Percentiles rank a stretch among this genome's conserved stretches.
Evolutionary conservation across 495 filamentous ascomycete species (phyloP).

Genomic region (Penicillium paxilli): DNA sequence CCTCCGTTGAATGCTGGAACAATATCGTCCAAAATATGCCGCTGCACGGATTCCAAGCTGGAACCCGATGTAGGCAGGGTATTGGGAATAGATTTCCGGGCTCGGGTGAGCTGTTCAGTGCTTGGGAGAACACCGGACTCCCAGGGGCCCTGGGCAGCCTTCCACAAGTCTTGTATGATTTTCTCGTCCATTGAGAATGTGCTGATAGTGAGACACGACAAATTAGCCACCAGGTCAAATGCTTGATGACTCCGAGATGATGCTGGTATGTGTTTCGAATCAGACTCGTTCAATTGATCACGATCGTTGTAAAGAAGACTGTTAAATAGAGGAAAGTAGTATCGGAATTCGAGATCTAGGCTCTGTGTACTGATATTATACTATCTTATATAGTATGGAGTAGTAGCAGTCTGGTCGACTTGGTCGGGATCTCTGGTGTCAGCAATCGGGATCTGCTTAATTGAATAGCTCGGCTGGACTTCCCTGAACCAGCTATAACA

Average conservation of each 20-base stretch:
- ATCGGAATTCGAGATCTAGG: too few relatives aligned
- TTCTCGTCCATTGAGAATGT: conserved; percentile 20
- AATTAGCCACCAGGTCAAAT: too few relatives aligned
- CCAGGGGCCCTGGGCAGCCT: conserved; percentile 32
- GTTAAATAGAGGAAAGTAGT: too few relatives aligned
- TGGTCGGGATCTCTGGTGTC: conserved; percentile 10
- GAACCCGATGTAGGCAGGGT: conserved; percentile 42
- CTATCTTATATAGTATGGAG: too few relatives aligned
- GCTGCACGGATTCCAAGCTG: conserved; percentile 42
- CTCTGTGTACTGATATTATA: too few relatives aligned
- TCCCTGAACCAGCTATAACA: conserved; percentile 8
- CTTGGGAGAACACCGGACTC: conserved; percentile 36
- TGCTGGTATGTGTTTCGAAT: too few relatives aligned
- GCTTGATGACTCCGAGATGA: too few relatives aligned
- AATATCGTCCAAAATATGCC: conserved; percentile 59
- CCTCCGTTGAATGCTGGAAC: conserved; percentile 65
- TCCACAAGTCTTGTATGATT: conserved; percentile 36
- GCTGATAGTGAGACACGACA: too few relatives aligned
- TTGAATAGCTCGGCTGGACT: conserved; percentile 12
- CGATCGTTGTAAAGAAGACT: too few relatives aligned
- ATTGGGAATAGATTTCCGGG: conserved; percentile 39
- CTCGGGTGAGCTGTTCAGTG: conserved; percentile 28
- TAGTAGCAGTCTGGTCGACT: too few relatives aligned
- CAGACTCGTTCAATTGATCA: too few relatives aligned
- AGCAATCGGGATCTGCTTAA: conserved; percentile 14